Evolutionary conservation across 208 protist genomes (phyloP).

Genomic region (Trypanosoma platydactyli): DNA sequence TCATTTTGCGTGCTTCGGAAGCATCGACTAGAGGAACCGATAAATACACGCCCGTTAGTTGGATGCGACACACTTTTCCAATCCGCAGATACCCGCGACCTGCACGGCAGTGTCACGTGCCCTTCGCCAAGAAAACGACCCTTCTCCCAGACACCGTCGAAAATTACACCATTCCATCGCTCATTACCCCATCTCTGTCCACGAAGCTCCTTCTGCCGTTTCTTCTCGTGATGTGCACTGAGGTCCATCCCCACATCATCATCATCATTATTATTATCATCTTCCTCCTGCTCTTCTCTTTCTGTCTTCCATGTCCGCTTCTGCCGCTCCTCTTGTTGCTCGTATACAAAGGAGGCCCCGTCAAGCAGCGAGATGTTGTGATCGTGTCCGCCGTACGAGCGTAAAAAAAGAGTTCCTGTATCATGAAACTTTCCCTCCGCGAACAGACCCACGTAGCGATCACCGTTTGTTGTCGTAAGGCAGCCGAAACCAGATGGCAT

Average conservation of each 20-base stretch:
- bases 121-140: slow-evolving; percentile 64
- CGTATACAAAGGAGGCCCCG: slow-evolving; percentile 28
- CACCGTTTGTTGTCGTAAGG: slow-evolving; percentile 48
- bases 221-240: neutral
- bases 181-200: neutral
- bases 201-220: neutral
- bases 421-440: slow-evolving; percentile 56
- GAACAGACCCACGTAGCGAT: slow-evolving; percentile 76
- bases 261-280: neutral
- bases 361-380: slow-evolving; percentile 10
- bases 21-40: slow-evolving; percentile 16
- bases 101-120: slow-evolving; percentile 61
- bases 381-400: slow-evolving; percentile 9
- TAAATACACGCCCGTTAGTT: slow-evolving; percentile 48
- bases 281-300: slow-evolving; percentile 1
- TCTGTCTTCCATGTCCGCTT: neutral
- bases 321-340: neutral
- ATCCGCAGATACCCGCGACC: slow-evolving; percentile 55
- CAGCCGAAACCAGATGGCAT: slow-evolving; percentile 74
- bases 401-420: slow-evolving; percentile 63
- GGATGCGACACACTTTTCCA: slow-evolving; percentile 56
- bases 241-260: neutral
- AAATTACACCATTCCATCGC: slow-evolving; percentile 40
- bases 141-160: slow-evolving; percentile 68
- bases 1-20: slow-evolving; percentile 6